Evolutionary conservation across 2,329 filamentous ascomycete species (phyloP), one percentile per base, ranked within the genome.

Genomic region (Pestalotiopsis sp.): DNA sequence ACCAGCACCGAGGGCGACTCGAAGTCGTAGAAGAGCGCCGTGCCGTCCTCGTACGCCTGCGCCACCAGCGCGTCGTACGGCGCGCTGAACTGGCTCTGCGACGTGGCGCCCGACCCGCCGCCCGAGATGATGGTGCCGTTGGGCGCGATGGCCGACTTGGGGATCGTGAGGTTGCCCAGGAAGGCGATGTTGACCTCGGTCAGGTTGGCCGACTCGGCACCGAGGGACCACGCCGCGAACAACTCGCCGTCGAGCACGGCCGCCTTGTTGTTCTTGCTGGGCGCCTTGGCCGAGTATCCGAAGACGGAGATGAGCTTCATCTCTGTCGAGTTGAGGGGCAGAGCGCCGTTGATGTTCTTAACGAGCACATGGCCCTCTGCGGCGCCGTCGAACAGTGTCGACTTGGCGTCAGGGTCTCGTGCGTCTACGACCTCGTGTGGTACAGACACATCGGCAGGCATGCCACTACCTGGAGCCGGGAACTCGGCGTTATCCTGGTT

Each of bases 11-110:
- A 73, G 1, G 70, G 73, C 0, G 77, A 79, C 4, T 75, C 73
- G 68, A 84, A 81, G 72, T 87, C 84, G 77, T 81, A 85, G 70
- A 79, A 80, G 0, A 87, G 72, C 1, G 76, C 75, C 0, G 84
- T 84, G 59, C 78, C 80, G 69, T 87, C 84, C n/a, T 81, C 71
- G 52, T 77, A 78, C 0, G 77, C 80, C 45, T 77, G 79, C 17
- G 78, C 73, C 25, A 80, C 77, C 25, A 83, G 71, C 0, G 82
- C 81, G 68, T 81, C 78, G 36, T 80, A 78, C 3, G 82, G 82
- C 13, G 80, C 75, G 39, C 76, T 77, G n/a, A 83, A 71, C 49
- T 80, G 79, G 13, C 76, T 73, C 39, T 79, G 77, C 0, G 78
- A 74, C 25, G 75, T 78, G 4, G 80, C 74, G 12, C 82, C 82